phyloP scores from a whole-genome alignment of 371 early-diverging fungal species.

The Mucor irregularis region DNA sequence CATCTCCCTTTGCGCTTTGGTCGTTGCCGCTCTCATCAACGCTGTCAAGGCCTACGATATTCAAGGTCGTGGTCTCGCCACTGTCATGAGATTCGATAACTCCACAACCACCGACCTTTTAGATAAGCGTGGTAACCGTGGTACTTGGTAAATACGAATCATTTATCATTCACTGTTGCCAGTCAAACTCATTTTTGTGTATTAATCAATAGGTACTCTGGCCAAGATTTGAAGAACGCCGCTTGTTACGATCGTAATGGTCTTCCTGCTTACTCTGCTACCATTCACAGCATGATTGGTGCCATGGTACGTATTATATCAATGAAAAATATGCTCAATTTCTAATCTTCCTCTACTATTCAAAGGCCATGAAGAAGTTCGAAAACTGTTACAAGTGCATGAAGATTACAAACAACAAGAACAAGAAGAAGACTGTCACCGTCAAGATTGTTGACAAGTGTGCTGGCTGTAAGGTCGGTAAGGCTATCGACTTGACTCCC shows the following conservation, averaged over 20 bases:
- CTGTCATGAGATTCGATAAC: slow-evolving; percentile 30
- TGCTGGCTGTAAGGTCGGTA: slow-evolving; percentile 45
- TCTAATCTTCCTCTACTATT: not conserved
- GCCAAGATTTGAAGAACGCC: slow-evolving; percentile 47
- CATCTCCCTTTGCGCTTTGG: slow-evolving; percentile 18
- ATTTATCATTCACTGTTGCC: not conserved
- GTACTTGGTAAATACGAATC: slow-evolving; percentile 49
- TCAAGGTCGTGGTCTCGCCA: slow-evolving; percentile 39
- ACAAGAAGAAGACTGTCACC: slow-evolving; percentile 34
- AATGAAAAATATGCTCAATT: too few species aligned
- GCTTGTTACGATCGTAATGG: slow-evolving; percentile 54
- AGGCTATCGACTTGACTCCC: slow-evolving; percentile 49
- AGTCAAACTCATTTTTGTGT: not conserved
- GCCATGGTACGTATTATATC: slow-evolving; percentile 52
- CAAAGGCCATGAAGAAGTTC: slow-evolving; percentile 48
- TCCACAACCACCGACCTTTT: slow-evolving; percentile 17
- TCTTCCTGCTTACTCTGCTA: slow-evolving; percentile 40
- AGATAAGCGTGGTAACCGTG: slow-evolving; percentile 39
- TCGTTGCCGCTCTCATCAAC: slow-evolving; percentile 19
- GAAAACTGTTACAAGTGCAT: slow-evolving; percentile 55
- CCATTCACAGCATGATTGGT: slow-evolving; percentile 43
- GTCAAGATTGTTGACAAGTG: slow-evolving; percentile 53
- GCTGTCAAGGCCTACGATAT: slow-evolving; percentile 19
- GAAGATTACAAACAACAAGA: slow-evolving; percentile 46
- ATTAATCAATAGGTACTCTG: slow-evolving; percentile 40